Evolutionary conservation across 192 early-diverging fungal genomes (phyloP), one percentile per base, ranked within the genome.

Genomic region (Coemansia sp.): DNA sequence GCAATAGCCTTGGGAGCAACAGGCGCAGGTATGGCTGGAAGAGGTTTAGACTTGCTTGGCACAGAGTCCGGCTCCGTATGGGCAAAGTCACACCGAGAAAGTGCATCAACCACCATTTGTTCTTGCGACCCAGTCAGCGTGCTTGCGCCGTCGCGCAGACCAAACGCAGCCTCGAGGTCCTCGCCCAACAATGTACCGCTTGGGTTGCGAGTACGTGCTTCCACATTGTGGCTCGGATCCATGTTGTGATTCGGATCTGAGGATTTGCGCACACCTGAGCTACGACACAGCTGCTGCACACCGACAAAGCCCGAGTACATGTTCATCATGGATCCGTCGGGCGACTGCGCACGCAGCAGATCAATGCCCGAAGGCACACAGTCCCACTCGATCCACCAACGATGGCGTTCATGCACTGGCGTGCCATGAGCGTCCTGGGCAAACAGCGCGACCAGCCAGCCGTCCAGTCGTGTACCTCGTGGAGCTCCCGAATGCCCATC

Each of bases 241-340:
- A 8, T 7, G 6, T 35, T 35, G 27, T 5, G 27, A 29, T 5
- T 29, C 27, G 27, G 27, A 29, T 29, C 27, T 29, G 4, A 6
- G 58, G 14, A 17, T 5, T 41, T 29, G 32, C 32, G 32, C 62
- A 10, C 25, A 35, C 25, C 12, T 32, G 45, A 1, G 51, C 23
- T 23, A 53, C 58, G 53, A 12, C 56, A 29, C 17, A 79, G 56
- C 61, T 56, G 51, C 76, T 79, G 76, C 32, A 67, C 62, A 54
- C 76, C 76, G 15, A 79, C 76, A 66, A 79, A 79, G 49, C 76
- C 76, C 27, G 76, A 79, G 37, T 73, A 79, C 60, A 79, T 6
- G 32, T 79, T 79, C 12, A 66, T 27, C 17, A n/a, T 21, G 29
- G 27, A 49, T 15, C 35, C 49, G 37, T 29, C 39, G n/a, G 29